Evolutionary conservation across 257 asterid genomes (phyloP).

Genomic region (Solanum arcanum): DNA sequence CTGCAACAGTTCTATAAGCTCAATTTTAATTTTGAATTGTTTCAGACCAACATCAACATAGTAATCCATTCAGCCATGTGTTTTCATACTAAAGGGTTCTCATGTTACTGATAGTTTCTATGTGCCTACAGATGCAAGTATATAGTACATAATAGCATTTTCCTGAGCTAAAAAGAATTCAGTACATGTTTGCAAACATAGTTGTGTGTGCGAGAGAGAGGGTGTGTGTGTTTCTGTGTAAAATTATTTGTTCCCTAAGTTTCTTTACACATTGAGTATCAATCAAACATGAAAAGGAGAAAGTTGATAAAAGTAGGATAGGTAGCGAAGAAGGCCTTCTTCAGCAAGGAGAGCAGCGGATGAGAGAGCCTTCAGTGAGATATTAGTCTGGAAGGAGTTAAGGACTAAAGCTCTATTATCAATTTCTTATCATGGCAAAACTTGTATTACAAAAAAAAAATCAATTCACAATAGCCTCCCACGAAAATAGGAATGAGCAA

Average conservation of each 20-base stretch:
- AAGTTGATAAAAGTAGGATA: background rate
- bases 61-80: background rate
- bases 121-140: background rate
- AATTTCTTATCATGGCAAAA: background rate
- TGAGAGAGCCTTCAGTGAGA: background rate
- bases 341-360: background rate
- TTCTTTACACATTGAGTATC: background rate
- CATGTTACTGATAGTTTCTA: background rate
- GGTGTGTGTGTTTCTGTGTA: background rate
- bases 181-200: background rate
- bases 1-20: background rate
- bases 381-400: background rate
- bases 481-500: background rate
- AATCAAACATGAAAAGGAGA: background rate
- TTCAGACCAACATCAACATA: background rate
- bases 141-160: background rate
- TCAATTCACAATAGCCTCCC: background rate
- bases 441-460: background rate
- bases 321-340: background rate
- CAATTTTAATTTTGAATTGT: background rate
- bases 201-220: background rate
- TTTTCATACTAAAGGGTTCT: background rate
- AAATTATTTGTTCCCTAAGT: background rate
- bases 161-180: background rate
- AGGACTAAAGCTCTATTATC: background rate